phyloP scores from a whole-genome alignment of 768 basidiomycete species.

The Panellus pusillus region DNA sequence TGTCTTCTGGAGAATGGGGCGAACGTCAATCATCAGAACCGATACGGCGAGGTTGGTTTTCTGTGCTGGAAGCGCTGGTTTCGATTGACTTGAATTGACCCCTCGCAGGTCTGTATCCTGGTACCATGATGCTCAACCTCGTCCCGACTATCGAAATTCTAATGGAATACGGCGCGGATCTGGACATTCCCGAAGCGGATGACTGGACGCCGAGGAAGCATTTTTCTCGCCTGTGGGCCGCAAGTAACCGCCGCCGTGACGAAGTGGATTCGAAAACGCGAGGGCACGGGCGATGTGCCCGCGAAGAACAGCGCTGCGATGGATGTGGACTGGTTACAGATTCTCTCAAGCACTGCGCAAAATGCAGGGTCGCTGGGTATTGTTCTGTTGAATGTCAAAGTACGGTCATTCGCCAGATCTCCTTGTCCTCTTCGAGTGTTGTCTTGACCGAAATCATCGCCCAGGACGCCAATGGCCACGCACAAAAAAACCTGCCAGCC shows the following conservation, averaged over 20 bases:
- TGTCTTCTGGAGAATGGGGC: conserved; percentile 47
- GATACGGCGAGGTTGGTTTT: conserved; percentile 42
- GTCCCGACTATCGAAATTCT: conserved; percentile 40
- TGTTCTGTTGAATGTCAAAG: conserved; percentile 58
- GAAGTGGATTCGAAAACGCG: conserved; percentile 38
- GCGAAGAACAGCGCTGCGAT: conserved; percentile 49
- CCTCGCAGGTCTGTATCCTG: conserved; percentile 5
- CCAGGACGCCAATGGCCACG: conserved; percentile 46
- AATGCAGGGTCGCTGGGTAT: conserved; percentile 48
- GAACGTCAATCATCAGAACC: conserved; percentile 48
- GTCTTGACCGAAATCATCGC: not conserved
- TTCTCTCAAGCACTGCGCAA: conserved; percentile 41
- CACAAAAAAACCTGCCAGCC: conserved; percentile 51
- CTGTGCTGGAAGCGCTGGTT: no score
- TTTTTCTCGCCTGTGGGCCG: conserved; percentile 11
- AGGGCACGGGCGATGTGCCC: conserved; percentile 38
- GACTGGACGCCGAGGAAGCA: conserved; percentile 21
- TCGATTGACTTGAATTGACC: not conserved
- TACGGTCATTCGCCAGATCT: conserved; percentile 25
- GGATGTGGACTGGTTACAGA: conserved; percentile 26
- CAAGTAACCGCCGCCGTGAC: conserved; percentile 15
- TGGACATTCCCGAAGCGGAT: conserved; percentile 37
- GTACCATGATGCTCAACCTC: conserved; percentile 24
- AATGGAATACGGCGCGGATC: conserved; percentile 49
- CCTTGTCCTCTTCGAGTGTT: not conserved